Percentiles rank a stretch among this genome's conserved stretches.
phyloP scores from a whole-genome alignment of 371 early-diverging fungal genomes.

The Actinomortierella wolfii region DNA sequence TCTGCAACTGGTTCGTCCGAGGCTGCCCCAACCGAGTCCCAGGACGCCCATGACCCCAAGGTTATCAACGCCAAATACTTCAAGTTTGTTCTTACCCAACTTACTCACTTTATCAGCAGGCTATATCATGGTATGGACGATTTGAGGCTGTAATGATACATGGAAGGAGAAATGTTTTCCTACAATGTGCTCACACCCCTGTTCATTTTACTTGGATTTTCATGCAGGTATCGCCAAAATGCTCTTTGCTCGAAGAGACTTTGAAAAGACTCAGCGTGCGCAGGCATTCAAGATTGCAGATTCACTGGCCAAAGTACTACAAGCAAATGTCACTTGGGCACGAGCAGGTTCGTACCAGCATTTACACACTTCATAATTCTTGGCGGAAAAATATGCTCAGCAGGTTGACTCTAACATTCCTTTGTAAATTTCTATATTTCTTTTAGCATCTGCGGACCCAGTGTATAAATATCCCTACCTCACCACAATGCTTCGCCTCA shows the following conservation, averaged over 20 bases:
- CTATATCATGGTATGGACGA: slow-evolving; percentile 67
- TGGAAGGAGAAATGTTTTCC: neutral
- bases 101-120: slow-evolving; percentile 65
- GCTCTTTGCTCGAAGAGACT: slow-evolving; percentile 64
- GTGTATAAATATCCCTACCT: slow-evolving; percentile 60
- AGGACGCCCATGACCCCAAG: slow-evolving; percentile 59
- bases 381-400: neutral
- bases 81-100: slow-evolving; percentile 67
- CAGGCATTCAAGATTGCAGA: slow-evolving; percentile 65
- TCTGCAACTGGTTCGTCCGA: slow-evolving; percentile 28
- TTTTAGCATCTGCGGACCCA: slow-evolving; percentile 1
- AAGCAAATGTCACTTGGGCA: slow-evolving; percentile 57
- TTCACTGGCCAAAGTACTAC: slow-evolving; percentile 54
- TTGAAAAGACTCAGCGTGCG: slow-evolving; percentile 55
- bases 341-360: slow-evolving; percentile 30
- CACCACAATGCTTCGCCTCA: slow-evolving; percentile 54
- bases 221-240: slow-evolving; percentile 66
- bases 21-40: slow-evolving; percentile 24
- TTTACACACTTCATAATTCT: slow-evolving; percentile 24
- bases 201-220: neutral
- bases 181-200: neutral
- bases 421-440: neutral
- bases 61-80: slow-evolving; percentile 74
- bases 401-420: neutral
- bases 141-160: neutral